phyloP scores from a whole-genome alignment of 2,329 filamentous ascomycete genomes.

The Elsinoe arachidis region DNA sequence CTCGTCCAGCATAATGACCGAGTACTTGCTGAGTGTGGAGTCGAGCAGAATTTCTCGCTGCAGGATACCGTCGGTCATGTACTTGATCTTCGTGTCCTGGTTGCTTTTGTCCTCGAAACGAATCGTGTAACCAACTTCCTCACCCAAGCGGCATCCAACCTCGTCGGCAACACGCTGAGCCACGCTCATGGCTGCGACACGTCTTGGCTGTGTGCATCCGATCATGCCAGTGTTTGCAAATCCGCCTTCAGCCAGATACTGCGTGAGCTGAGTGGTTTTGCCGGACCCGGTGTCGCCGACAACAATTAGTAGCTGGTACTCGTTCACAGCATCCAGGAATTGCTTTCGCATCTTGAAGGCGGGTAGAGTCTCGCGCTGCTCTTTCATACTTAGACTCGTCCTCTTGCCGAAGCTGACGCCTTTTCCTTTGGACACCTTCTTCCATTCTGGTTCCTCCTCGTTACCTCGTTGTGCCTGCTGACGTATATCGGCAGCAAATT shows the following conservation, averaged over 20 bases:
- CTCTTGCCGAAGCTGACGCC: constrained; percentile 76
- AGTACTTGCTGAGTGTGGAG: constrained; percentile 79
- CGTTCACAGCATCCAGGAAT: constrained; percentile 74
- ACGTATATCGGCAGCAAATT: constrained; percentile 82
- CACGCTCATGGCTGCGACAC: constrained; percentile 95
- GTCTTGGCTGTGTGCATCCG: constrained; percentile 91
- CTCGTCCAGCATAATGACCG: constrained; percentile 96
- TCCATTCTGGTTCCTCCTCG: constrained; percentile 77
- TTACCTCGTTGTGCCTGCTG: constrained; percentile 53
- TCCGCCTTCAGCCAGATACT: constrained; percentile 87
- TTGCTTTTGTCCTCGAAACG: constrained; percentile 93
- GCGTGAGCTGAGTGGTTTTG: constrained; percentile 93
- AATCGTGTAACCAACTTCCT: constrained; percentile 94
- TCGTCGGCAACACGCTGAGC: constrained; percentile 95
- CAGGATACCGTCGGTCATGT: constrained; percentile 99
- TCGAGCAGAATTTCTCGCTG: constrained; percentile 91
- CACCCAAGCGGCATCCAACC: constrained; percentile 80
- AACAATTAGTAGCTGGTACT: constrained; percentile 89
- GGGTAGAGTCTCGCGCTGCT: constrained; percentile 82
- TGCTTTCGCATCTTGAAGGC: constrained; percentile 83
- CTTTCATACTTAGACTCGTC: constrained; percentile 85
- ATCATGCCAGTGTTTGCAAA: constrained; percentile 83
- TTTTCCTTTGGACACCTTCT: constrained; percentile 63
- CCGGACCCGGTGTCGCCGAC: constrained; percentile 96
- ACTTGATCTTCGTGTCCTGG: constrained; percentile 87